Evolutionary conservation across 495 filamentous ascomycete genomes (phyloP), one percentile per base, ranked within the genome.

Genomic region (Penicillium chermesinum): DNA sequence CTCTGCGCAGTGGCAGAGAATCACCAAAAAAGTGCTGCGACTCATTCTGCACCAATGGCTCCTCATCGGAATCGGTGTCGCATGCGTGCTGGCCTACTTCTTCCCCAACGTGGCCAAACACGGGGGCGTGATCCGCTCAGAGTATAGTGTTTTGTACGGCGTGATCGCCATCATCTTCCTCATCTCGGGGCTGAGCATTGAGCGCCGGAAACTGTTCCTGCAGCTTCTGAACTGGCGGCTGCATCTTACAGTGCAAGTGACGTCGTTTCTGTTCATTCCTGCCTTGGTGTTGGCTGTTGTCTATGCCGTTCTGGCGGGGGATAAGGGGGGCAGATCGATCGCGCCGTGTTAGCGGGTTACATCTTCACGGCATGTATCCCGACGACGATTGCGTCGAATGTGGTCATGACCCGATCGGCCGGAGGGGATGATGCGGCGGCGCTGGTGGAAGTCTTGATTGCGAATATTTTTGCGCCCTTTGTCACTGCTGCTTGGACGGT

Each of bases 381-480:
- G 8, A 80, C 77, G 6, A 80, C 76, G 5, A 75, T 80, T 44
- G 77, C 77, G 5, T 79, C 75, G 47, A 80, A 80, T 59, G 75
- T 80, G 27, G 75, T 80, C 3, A 80, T 79, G 76, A 79, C 76
- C 25, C 63, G 73, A 18, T 66, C 73, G 13, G 71, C 76, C 4
- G 75, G 77, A 3, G 75, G 77, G 4, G 77, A 79, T 47, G 77
- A 80, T 55, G 75, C 76, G 10, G 76, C 76, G 2, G 75, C 77
- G 18, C 57, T 78, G 18, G 75, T 77, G 16, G 75, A 78, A 54
- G 77, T 80, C 1, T 54, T 80, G 39, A 58, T 80, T 38, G 77
- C 75, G n/a, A 80, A 79, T 62, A 52, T 77, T 14, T 53, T 75
- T 12, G 76, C 75, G 0, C 73, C 77, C 3, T 74, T 80, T 54